Percentiles rank a stretch among this genome's conserved stretches.
These are phyloP conservation scores for Emmonsiellopsis sp. DNA, from an alignment of 2,329 filamentous ascomycete genomes.

Conservation along the genomic window DNA sequence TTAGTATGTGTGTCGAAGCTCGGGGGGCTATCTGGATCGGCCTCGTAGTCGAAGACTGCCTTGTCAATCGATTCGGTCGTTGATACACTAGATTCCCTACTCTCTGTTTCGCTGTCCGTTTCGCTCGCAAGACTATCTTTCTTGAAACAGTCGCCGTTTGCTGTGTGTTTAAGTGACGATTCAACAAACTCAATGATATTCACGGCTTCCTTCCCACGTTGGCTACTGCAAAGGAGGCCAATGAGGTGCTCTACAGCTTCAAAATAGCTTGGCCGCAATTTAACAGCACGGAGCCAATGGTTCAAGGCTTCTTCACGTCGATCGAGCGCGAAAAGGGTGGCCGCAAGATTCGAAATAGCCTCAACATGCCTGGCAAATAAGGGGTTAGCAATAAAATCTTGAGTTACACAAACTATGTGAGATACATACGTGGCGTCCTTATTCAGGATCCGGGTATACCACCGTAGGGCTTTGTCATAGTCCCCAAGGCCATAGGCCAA, in stretches of 20 bases:
- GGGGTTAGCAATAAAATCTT: conserved; percentile 2
- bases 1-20: conserved; percentile 19
- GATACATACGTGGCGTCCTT: conserved; percentile 46
- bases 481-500: conserved; percentile 82
- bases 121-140: conserved; percentile 50
- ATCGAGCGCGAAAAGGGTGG: conserved; percentile 75
- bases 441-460: conserved; percentile 48
- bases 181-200: conserved; percentile 82
- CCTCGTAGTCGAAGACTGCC: conserved; percentile 49
- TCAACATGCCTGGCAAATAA: conserved; percentile 63
- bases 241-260: conserved; percentile 94
- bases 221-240: conserved; percentile 71
- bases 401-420: conserved; percentile 13
- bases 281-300: conserved; percentile 78
- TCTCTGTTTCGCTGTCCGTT: conserved; percentile 48
- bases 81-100: conserved; percentile 45
- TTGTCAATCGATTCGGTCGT: conserved; percentile 46
- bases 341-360: conserved; percentile 86
- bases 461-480: conserved; percentile 57
- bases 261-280: conserved; percentile 74
- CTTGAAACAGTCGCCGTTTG: conserved; percentile 40
- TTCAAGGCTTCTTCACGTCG: conserved; percentile 75
- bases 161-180: conserved; percentile 51
- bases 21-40: conserved; percentile 24
- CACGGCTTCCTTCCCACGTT: conserved; percentile 75